Evolutionary conservation across 2,329 filamentous ascomycete genomes (phyloP).

Genomic region (Xylariaceae sp.): DNA sequence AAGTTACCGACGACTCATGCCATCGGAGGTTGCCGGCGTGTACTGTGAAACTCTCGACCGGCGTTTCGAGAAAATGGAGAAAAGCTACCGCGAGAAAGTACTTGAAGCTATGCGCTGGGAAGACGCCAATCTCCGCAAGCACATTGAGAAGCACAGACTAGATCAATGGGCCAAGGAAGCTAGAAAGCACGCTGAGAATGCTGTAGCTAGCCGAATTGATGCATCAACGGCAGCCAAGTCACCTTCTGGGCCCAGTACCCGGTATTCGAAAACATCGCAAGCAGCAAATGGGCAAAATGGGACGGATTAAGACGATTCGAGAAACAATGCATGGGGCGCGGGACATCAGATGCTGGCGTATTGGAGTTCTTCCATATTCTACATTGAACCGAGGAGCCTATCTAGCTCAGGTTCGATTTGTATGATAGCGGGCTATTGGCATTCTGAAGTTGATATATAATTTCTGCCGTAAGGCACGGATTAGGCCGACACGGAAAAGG

Average conservation of each 20-base stretch:
- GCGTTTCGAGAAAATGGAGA: slow-evolving; percentile 55
- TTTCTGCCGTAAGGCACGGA: slow-evolving; percentile 12
- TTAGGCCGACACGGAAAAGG: slow-evolving; percentile 12
- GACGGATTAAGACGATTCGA: slow-evolving; percentile 18
- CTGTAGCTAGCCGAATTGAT: slow-evolving; percentile 25
- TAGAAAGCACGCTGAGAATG: slow-evolving; percentile 23
- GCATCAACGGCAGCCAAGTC: slow-evolving; percentile 19
- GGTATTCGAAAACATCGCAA: slow-evolving; percentile 12
- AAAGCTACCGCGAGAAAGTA: slow-evolving; percentile 62
- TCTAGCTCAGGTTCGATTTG: too few species aligned
- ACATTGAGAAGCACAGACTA: slow-evolving; percentile 64
- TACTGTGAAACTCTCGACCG: slow-evolving; percentile 59
- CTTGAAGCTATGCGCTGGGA: slow-evolving; percentile 69
- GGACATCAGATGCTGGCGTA: slow-evolving; percentile 15
- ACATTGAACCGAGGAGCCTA: slow-evolving; percentile 17
- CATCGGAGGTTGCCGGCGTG: slow-evolving; percentile 53
- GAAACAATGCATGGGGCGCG: slow-evolving; percentile 1
- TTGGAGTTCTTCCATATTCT: slow-evolving; percentile 10
- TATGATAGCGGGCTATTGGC: slow-evolving; percentile 2
- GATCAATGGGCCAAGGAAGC: slow-evolving; percentile 57
- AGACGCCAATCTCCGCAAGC: slow-evolving; percentile 59
- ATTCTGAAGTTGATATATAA: slow-evolving; percentile 19
- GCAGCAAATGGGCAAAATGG: slow-evolving; percentile 21
- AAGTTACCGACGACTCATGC: slow-evolving; percentile 42
- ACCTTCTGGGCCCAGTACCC: too few species aligned